Evolutionary conservation across 2,329 filamentous ascomycete species (phyloP).

Genomic region (Didymella segeticola): DNA sequence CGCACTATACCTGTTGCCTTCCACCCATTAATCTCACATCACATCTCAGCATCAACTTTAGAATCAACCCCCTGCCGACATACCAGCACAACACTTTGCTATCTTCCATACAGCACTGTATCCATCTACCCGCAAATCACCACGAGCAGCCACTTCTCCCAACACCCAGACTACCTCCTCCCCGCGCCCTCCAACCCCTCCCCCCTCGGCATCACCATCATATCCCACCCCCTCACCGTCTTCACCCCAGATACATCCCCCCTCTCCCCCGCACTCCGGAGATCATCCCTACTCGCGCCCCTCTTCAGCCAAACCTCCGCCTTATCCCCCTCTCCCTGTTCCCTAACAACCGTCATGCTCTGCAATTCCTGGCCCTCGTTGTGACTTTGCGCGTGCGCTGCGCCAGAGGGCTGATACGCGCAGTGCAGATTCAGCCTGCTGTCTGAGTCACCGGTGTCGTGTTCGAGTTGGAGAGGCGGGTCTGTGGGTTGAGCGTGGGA

Average conservation of each 20-base stretch:
- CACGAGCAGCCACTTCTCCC: neutral
- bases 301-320: slow-evolving; percentile 25
- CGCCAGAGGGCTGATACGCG: neutral
- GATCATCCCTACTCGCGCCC: neutral
- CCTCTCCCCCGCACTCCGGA: neutral
- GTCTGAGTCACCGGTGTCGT: neutral
- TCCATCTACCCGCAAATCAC: neutral
- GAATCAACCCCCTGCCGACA: no score
- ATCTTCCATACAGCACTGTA: no score
- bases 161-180: neutral
- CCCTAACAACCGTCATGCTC: neutral
- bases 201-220: neutral
- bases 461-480: neutral
- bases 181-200: neutral
- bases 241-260: neutral
- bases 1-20: no score
- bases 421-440: neutral
- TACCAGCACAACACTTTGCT: no score
- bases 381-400: neutral
- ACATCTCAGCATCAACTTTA: no score
- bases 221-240: neutral
- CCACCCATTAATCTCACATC: no score
- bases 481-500: neutral
- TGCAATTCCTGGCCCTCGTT: neutral
- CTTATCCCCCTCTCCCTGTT: slow-evolving; percentile 20